Evolutionary conservation across 495 filamentous ascomycete genomes (phyloP), one percentile per base, ranked within the genome.

Genomic region (Aspergillus coremiiformis): DNA sequence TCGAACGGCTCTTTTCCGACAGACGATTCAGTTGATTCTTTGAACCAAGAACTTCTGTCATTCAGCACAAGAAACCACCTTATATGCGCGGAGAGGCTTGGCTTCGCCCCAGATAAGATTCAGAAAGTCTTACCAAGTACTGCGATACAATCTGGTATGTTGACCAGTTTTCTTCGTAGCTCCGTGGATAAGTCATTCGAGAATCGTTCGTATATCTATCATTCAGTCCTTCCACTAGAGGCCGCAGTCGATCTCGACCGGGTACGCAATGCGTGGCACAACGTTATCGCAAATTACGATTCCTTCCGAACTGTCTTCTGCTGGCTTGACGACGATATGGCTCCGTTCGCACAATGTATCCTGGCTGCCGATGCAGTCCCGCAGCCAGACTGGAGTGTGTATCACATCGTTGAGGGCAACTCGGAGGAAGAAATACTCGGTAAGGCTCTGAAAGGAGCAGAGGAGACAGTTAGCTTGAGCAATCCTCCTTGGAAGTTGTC

Each of bases 121-220:
- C 77, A 86, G 50, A 75, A 76, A 43, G 78, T 90, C 35, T 71
- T 79, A 0, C 88, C 86, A 2, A 88, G 85, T 51, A 88, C 87
- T 0, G 75, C 85, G 0, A 68, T 89, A 1, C 88, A 93, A 56
- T 77, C 86, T 49, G 87, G 85, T 3, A 88, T 91, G 71, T 76
- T 91, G 44, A 77, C 82, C 5, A 76, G 80, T 37, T 83, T 84
- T 7, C 64, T 79, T 1, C 64, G 72, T 3, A 73, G 71, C 26
- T 51, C 44, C 4, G 44, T 56, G 1, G 49, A 61, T 39, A 29
- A 45, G 22, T 44, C 53, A 0, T 74, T 75, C 4, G 49, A 70
- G 29, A 62, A 68, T 14, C 56, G 51, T 14, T 65, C 82, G 0
- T 90, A 92, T 51, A 87, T 87, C 64, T 84, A 84, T 58, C 66